Percentiles rank a stretch among this genome's conserved stretches.
Evolutionary conservation across 208 protist genomes (phyloP).

Genomic region (Trypanosoma avium): DNA sequence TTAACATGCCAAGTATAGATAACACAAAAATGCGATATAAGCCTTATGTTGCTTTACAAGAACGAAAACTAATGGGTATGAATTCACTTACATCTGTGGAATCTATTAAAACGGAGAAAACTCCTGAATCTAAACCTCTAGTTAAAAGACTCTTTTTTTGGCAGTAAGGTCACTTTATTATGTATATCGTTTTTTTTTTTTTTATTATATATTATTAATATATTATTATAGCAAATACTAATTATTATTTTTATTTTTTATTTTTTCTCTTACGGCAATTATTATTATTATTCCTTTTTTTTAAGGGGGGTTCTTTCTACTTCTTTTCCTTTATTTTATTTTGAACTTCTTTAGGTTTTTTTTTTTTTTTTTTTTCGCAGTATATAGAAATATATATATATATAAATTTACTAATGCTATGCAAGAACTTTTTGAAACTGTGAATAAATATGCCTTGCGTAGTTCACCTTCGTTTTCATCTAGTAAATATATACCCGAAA

Average conservation of each 20-base stretch:
- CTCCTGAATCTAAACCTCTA: slow-evolving; percentile 61
- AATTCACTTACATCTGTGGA: not conserved
- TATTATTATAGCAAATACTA: not conserved
- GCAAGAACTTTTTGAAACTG: slow-evolving; percentile 62
- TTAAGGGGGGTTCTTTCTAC: too few relatives aligned
- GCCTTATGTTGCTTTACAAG: slow-evolving; percentile 87
- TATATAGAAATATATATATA: not conserved
- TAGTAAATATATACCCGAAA: slow-evolving; percentile 35
- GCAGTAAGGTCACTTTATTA: slow-evolving; percentile 42
- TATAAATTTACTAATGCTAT: slow-evolving; percentile 30
- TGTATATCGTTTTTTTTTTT: slow-evolving; percentile 5
- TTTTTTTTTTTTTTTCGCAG: slow-evolving; percentile 3
- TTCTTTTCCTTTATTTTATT: too few relatives aligned
- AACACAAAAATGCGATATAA: slow-evolving; percentile 76
- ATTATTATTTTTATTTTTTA: slow-evolving; percentile 8
- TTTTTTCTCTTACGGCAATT: not conserved
- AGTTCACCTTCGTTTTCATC: slow-evolving; percentile 19
- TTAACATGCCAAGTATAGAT: slow-evolving; percentile 74
- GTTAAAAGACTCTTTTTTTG: slow-evolving; percentile 90
- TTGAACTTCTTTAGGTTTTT: slow-evolving; percentile 7
- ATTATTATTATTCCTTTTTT: slow-evolving; percentile 7
- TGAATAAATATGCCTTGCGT: slow-evolving; percentile 56
- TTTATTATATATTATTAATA: slow-evolving; percentile 1
- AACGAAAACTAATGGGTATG: slow-evolving; percentile 74
- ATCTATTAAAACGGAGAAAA: slow-evolving; percentile 2